A percentile compares a stretch with the other conserved stretches of the same genome.
Evolutionary conservation across 129 eudicot species (phyloP).

Genomic region (Escallonia herrerae): DNA sequence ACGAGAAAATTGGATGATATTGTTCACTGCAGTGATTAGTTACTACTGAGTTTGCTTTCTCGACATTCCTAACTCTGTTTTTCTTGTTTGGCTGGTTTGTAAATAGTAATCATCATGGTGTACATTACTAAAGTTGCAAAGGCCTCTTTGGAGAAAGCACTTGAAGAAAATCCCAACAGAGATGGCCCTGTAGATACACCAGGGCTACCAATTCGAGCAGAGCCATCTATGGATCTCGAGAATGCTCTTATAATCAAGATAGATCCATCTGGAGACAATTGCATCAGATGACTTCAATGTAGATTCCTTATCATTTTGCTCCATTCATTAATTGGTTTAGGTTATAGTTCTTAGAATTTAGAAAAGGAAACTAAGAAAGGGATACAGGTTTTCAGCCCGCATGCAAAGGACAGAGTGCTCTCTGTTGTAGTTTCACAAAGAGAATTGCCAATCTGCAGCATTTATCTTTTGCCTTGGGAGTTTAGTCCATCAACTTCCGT

Average conservation of each 20-base stretch:
- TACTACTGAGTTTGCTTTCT: too few species aligned
- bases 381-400: too few species aligned
- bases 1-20: not conserved
- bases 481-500: too few species aligned
- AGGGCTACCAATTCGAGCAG: slow-evolving; percentile 42
- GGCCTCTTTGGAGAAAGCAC: slow-evolving; percentile 78
- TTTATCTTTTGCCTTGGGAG: too few species aligned
- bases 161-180: slow-evolving; percentile 52
- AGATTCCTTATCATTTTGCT: slow-evolving; percentile 26
- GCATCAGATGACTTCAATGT: slow-evolving; percentile 26
- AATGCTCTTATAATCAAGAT: slow-evolving; percentile 51
- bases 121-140: slow-evolving; percentile 72
- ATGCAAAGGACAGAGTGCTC: too few species aligned
- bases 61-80: too few species aligned
- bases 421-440: too few species aligned
- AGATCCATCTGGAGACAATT: slow-evolving; percentile 42
- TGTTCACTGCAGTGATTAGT: not conserved
- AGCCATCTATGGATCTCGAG: slow-evolving; percentile 47
- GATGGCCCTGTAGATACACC: slow-evolving; percentile 36
- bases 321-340: slow-evolving; percentile 7
- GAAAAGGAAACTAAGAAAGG: not conserved
- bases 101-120: slow-evolving; percentile 47
- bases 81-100: not conserved
- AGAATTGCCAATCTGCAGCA: too few species aligned
- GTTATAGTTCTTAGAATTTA: slow-evolving; percentile 15